Base-by-base conservation (phyloP, 768 basidiomycete genomes). In the Paxillus involutus region DNA sequence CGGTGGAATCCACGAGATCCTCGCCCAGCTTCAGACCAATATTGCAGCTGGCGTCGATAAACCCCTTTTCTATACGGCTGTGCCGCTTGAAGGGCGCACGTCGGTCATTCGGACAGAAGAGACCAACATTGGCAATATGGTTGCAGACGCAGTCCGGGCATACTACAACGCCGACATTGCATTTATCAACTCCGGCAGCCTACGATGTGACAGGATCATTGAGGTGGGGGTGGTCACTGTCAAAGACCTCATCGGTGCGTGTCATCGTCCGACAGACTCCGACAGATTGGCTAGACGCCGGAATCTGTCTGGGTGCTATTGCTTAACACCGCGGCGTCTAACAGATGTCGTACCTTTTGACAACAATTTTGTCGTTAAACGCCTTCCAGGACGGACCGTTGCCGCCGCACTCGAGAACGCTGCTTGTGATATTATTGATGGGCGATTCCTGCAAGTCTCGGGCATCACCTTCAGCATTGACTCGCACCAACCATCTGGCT, bases 61-160 rank as follows among this genome's bases (percentile, higher is more conserved):
- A 8, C 49, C 39, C 12, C 49, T 54, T 9, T 56, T 57, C 44
- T 19, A 43, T 26, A 37, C 47, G n/a, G 36, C 42, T 6, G 44
- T 52, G 2, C 49, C 53, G 36, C 51, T 58, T n/a, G 50, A 53
- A 6, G 52, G 42, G 30, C 52, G 53, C 35, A 50, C 36, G 5
- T 50, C 44, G 2, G 36, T 21, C n/a, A 19, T 47, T 45, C 52
- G 49, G 45, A 52, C 47, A 8, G 19, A 8, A 3, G 53, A 56
- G 8, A 47, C 53, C 2, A 39, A 47, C 37, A 1, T 59, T 4
- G 48, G 59, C 0, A 55, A 51, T 19, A 53, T 53, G 48, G 29
- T 56, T 3, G 55, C 53, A 19, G 46, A 59, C 49, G 61, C 53
- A 47, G 61, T 54, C 45, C 63, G 64, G 64, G 47, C 49, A 37